Evolutionary conservation across 208 protist species (phyloP), one percentile per base, ranked within the genome.

Genomic region (Trypanosoma conorhini): DNA sequence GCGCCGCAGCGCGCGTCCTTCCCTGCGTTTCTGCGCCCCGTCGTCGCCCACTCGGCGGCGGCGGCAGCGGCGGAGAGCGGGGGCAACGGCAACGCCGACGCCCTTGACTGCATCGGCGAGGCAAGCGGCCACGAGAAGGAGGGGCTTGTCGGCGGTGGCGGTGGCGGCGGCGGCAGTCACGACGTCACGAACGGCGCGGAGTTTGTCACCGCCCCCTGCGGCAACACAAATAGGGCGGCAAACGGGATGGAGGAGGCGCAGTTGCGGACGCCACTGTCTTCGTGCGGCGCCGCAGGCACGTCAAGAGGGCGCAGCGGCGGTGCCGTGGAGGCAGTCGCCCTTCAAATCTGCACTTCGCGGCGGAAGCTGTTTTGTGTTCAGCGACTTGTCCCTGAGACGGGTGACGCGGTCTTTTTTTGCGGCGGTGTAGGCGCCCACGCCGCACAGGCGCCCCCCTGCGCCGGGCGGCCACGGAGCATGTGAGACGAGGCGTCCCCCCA

Each of bases 201-300:
- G 24, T 28, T 31, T 24, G 48, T 5, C 26, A 24, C 8, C 30
- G 7, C n/a, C 50, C 31, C 8, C 4, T 58, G 62, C 51, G 26
- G 28, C 21, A 77, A 77, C 44, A 67, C 44, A 19, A 77, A 77
- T 51, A 48, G 72, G n/a, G 33, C 72, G 3, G 72, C 72, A 22
- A 77, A 71, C 54, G 72, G 58, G 3, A 61, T 72, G 56, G 72
- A 70, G 33, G 72, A 60, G 30, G 28, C 19, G 48, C 70, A 66
- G 46, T 1, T 70, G 22, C 65, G 46, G 21, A 48, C 33, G 38
- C 19, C 5, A 30, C 40, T 17, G 67, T 54, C n/a, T 26, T 52
- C n/a, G 2, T 0, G 48, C 50, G 31, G 13, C 21, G 26, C 3
- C 15, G 51, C 17, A 48, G 17, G 8, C 51, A 52, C 17, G 26